A percentile compares a stretch with the other conserved stretches of the same genome.
Evolutionary conservation across 1,284 basidiomycete species (phyloP).

Genomic region (Phylloboletellus chloephorus): DNA sequence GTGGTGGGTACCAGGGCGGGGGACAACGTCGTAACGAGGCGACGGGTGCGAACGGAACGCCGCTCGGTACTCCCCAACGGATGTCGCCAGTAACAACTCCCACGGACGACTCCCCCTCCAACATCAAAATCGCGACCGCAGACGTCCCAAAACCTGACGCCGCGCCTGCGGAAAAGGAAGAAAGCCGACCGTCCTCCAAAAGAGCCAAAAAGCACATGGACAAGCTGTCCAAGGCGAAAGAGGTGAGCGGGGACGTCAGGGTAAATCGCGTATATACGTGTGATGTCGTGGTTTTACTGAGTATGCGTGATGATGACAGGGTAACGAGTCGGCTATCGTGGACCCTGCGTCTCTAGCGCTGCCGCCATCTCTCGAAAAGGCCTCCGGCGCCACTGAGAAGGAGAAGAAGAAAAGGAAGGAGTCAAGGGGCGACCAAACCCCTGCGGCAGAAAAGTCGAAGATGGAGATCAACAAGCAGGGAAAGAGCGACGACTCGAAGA

Average conservation of each 20-base stretch:
- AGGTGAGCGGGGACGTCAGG: slow-evolving; percentile 3
- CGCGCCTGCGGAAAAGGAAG: slow-evolving; percentile 3
- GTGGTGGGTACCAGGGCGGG: slow-evolving; percentile 16
- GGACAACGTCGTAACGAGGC: slow-evolving; percentile 30
- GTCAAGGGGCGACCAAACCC: neutral
- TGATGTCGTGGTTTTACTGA: slow-evolving; percentile 9
- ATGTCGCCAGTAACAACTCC: slow-evolving; percentile 39
- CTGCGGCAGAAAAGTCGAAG: neutral
- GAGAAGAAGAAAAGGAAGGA: slow-evolving; percentile 29
- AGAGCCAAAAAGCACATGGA: slow-evolving; percentile 23
- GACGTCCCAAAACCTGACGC: neutral
- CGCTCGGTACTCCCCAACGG: slow-evolving; percentile 57
- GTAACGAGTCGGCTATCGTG: neutral
- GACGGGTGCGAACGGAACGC: slow-evolving; percentile 65
- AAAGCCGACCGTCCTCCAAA: slow-evolving; percentile 2
- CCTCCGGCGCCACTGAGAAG: slow-evolving; percentile 20
- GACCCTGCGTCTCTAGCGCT: neutral
- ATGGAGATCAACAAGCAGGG: slow-evolving; percentile 6
- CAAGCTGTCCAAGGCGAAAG: slow-evolving; percentile 26
- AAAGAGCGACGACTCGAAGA: slow-evolving; percentile 17
- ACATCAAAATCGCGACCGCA: neutral
- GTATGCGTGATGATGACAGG: slow-evolving; percentile 4
- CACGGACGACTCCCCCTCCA: slow-evolving; percentile 11
- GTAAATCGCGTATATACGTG: slow-evolving; percentile 15
- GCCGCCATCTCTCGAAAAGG: slow-evolving; percentile 1